phyloP scores from a whole-genome alignment of 768 basidiomycete species.

The Termitomyces sp. region DNA sequence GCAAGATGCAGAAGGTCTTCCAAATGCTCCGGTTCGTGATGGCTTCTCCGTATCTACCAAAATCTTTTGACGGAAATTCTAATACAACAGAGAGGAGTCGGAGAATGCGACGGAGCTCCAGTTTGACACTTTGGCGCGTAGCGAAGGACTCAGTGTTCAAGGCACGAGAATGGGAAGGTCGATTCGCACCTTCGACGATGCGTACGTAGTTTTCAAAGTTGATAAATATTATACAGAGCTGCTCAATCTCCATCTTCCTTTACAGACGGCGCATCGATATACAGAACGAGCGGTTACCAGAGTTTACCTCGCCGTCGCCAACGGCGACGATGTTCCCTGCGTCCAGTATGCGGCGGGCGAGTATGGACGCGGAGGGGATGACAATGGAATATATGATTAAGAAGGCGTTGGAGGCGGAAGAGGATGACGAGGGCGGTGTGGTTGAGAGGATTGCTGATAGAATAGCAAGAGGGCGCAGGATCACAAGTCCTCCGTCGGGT shows the following conservation, averaged over 20 bases:
- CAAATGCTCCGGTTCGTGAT: constrained; percentile 74
- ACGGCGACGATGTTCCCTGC: constrained; percentile 47
- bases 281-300: constrained; percentile 70
- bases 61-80: background rate
- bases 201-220: constrained; percentile 35
- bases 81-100: constrained; percentile 57
- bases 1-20: constrained; percentile 87
- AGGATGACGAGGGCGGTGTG: constrained; percentile 39
- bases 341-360: constrained; percentile 53
- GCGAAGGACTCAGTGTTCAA: constrained; percentile 58
- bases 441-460: constrained; percentile 60
- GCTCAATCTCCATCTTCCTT: background rate
- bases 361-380: constrained; percentile 36
- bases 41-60: background rate
- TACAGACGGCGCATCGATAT: constrained; percentile 65
- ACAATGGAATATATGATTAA: constrained; percentile 66
- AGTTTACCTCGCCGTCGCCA: constrained; percentile 31
- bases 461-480: constrained; percentile 46
- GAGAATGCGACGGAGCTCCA: constrained; percentile 72
- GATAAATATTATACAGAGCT: background rate
- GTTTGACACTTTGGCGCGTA: constrained; percentile 23
- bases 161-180: constrained; percentile 50
- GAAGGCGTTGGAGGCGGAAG: constrained; percentile 55
- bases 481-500: constrained; percentile 39
- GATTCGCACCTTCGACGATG: constrained; percentile 72